Base-by-base conservation (phyloP, 495 filamentous ascomycete genomes). In the Hyaloscypha finlandica region DNA sequence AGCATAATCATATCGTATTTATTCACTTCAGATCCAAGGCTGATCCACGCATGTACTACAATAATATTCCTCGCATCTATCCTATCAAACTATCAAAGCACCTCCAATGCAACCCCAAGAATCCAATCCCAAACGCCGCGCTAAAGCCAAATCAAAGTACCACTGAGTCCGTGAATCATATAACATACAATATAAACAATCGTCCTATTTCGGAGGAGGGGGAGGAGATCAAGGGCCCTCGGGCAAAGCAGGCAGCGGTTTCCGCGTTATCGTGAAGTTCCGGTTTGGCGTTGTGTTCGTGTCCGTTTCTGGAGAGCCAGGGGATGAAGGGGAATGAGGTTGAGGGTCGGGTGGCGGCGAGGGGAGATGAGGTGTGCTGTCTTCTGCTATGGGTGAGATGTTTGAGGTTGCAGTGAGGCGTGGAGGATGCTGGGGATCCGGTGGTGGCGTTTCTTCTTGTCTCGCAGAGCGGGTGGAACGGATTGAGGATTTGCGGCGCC, bases 191-290 rank as follows among this genome's bases (percentile, higher is more conserved):
- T 19, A 48, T 48, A 48, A 19, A 48, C 42, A 48, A 37, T 37
- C 12, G 1, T 6, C 12, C 16, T 1, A 48, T 19, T 19, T 4
- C 4, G 42, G 4, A 16, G 42, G 4, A 16, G 9, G 4, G 1
- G 9, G 11, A 48, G 2, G 16, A 3, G 25, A 48, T 48, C 6
- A 48, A 19, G 42, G 16, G 16, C 8, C 16, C 42, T 48, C 25
- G 11, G 83, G 81, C n/a, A 84, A 69, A 56, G 82, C 81, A 57
- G 83, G 82, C n/a, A 85, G 64, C 1, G 81, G 82, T 66, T 84
- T 84, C 62, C 77, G 75, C 22, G 74, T 57, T 14, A 73, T 73
- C 32, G 57, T 70, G 35, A 69, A 72, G 16, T 42, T 63, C 32
- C 29, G 53, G n/a, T 35, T 51, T 25, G 25, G 2, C 16, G 42